These are phyloP conservation scores for Nicotiana obtusifolia DNA, from an alignment of 257 asterid genomes.

Conservation along the genomic window DNA sequence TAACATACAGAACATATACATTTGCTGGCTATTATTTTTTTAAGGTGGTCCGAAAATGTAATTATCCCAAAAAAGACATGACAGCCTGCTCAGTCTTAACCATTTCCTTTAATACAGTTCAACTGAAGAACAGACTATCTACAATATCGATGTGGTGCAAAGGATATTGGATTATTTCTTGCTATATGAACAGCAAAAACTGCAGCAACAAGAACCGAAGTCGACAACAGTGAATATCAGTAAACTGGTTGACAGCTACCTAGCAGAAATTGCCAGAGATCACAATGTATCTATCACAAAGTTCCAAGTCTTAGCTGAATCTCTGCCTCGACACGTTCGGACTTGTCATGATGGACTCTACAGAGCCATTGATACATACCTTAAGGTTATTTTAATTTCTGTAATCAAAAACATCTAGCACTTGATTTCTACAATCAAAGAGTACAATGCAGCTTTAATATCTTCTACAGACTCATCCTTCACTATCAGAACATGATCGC, in stretches of 20 bases:
- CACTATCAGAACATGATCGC: slow-evolving; percentile 66
- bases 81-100: background rate
- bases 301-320: slow-evolving; percentile 65
- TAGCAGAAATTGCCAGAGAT: slow-evolving; percentile 78
- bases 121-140: slow-evolving; percentile 38
- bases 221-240: slow-evolving; percentile 41
- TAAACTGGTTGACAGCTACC: slow-evolving; percentile 71
- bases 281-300: slow-evolving; percentile 52
- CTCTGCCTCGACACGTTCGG: slow-evolving; percentile 58
- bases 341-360: slow-evolving; percentile 70
- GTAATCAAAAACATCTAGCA: background rate
- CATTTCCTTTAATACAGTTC: slow-evolving; percentile 33
- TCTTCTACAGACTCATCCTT: slow-evolving; percentile 54
- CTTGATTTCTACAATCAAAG: background rate
- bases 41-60: too few species aligned
- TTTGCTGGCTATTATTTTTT: too few species aligned
- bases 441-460: background rate
- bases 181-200: slow-evolving; percentile 50
- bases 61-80: too few species aligned
- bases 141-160: slow-evolving; percentile 56
- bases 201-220: slow-evolving; percentile 35
- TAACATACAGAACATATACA: too few species aligned
- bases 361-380: slow-evolving; percentile 76
- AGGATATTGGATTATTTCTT: slow-evolving; percentile 70
- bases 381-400: slow-evolving; percentile 45